Base-by-base conservation (phyloP, 1,284 basidiomycete species). In the Boletus subluridellus region DNA sequence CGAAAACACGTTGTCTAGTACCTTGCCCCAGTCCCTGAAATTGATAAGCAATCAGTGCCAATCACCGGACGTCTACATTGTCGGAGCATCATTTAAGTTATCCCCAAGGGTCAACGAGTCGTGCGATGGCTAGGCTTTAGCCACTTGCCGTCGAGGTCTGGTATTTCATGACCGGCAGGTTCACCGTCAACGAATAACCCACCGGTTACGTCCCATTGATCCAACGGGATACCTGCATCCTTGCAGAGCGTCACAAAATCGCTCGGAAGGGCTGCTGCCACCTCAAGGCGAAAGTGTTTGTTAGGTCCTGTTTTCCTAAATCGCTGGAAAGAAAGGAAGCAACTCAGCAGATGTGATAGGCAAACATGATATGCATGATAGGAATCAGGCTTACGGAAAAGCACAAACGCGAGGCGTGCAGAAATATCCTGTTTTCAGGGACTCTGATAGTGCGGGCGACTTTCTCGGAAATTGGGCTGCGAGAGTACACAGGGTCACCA, bases 371-470 rank as follows among this genome's bases (percentile, higher is more conserved):
- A 42, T 28, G 50, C 21, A 60, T 42, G 42, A 55, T 49, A 35
- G 5, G 54, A 42, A 51, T 38, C 45, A 35, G 48, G 71, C 83
- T 65, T 61, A 87, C 85, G 21, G 76, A 77, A 57, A 86, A 73
- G 4, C 81, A 80, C 34, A 87, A 61, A 37, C 80, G 78, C 1
- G 84, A 80, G 6, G 86, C 77, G 62, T 89, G 87, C 9, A 89
- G 72, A 63, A 83, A 86, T 24, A 87, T 69, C n/a, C 80, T 77
- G 55, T 78, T 73, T 46, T 74, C 64, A 2, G 79, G 80, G 12
- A 84, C 60, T 37, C 60, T 59, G n/a, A 76, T 67, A 37, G 70
- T 52, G 15, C 66, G 65, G 11, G 62, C 61, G 35, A 80, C 72
- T 57, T 57, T 75, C 47, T 60, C 72, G 52, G 54, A 72, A 55